Percentiles rank a stretch among this genome's conserved stretches.
Conservation (phyloP, 2,329 filamentous ascomycete genomes). For the Aureobasidium sp. region DNA sequence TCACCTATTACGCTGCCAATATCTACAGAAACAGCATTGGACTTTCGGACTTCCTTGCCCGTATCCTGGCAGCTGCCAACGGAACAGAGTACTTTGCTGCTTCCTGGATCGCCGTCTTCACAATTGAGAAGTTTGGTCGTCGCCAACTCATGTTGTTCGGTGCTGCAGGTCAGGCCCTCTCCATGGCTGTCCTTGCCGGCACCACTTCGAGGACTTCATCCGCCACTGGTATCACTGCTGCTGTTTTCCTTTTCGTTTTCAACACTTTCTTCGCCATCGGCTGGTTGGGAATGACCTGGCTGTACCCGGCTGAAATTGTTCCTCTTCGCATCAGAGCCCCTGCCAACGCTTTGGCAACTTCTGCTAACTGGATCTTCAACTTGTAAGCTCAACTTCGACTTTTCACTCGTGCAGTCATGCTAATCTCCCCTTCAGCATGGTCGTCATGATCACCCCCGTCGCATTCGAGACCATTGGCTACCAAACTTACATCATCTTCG, state of each 20-base stretch:
- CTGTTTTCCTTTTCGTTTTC: constrained; percentile 41
- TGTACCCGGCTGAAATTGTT: constrained; percentile 22
- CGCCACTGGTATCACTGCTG: constrained; percentile 18
- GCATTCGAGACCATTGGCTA: constrained; percentile 51
- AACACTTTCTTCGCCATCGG: constrained; percentile 49
- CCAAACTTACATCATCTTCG: constrained; percentile 58
- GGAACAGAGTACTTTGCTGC: constrained; percentile 49
- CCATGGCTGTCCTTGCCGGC: constrained; percentile 27
- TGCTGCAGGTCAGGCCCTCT: constrained; percentile 41
- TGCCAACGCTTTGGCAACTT: constrained; percentile 31
- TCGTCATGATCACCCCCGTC: constrained; percentile 58
- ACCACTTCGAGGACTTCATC: constrained; percentile 19
- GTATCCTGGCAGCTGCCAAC: constrained; percentile 47
- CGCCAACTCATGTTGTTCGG: constrained; percentile 67
- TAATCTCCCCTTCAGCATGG: constrained; percentile 22
- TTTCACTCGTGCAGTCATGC: background rate
- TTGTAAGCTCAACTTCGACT: background rate
- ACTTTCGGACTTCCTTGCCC: constrained; percentile 41
- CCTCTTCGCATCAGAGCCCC: constrained; percentile 22
- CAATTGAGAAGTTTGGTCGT: constrained; percentile 46
- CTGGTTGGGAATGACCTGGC: constrained; percentile 45
- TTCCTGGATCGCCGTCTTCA: constrained; percentile 44
- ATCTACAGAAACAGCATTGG: constrained; percentile 48
- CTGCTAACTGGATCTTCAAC: constrained; percentile 44
- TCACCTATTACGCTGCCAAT: constrained; percentile 37